Percentiles rank a stretch among this genome's conserved stretches.
These are phyloP conservation scores for Kwoniella sp. DNA, from an alignment of 768 basidiomycete genomes.

Conservation along the genomic window DNA sequence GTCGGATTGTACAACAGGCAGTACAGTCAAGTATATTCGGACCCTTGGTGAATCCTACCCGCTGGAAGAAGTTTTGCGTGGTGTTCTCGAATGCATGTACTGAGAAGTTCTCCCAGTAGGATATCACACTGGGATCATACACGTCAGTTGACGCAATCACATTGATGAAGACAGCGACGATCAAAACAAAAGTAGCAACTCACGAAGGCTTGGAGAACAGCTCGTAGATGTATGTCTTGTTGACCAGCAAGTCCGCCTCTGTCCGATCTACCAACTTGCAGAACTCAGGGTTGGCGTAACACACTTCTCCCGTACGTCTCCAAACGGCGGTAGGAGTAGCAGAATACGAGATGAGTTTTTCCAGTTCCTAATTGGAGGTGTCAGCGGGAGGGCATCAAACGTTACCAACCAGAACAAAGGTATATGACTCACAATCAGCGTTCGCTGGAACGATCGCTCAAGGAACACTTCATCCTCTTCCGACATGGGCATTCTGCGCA, in stretches of 20 bases:
- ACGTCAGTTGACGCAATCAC: neutral
- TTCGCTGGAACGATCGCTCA: conserved; percentile 92
- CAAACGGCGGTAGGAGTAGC: conserved; percentile 97
- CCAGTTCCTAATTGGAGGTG: conserved; percentile 69
- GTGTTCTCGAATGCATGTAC: conserved; percentile 97
- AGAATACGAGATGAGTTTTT: conserved; percentile 94
- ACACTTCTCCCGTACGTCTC: conserved; percentile 97
- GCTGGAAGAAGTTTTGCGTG: conserved; percentile 89
- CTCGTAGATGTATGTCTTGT: conserved; percentile 65
- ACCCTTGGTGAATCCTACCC: conserved; percentile 72
- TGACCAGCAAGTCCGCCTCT: conserved; percentile 73
- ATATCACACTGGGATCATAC: conserved; percentile 37
- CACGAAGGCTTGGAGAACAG: conserved; percentile 93
- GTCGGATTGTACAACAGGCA: conserved; percentile 91
- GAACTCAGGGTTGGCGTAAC: conserved; percentile 94
- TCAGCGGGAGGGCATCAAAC: neutral
- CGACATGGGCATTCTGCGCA: conserved; percentile 77
- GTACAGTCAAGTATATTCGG: conserved; percentile 76
- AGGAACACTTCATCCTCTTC: conserved; percentile 96
- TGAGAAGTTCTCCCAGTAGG: conserved; percentile 83
- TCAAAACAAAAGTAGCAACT: too few relatives aligned
- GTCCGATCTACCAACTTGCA: conserved; percentile 90
- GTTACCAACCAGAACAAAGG: neutral
- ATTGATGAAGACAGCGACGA: conserved; percentile 69
- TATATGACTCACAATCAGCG: conserved; percentile 68